phyloP scores from a whole-genome alignment of 1,284 basidiomycete species.

The Abortiporus biennis region DNA sequence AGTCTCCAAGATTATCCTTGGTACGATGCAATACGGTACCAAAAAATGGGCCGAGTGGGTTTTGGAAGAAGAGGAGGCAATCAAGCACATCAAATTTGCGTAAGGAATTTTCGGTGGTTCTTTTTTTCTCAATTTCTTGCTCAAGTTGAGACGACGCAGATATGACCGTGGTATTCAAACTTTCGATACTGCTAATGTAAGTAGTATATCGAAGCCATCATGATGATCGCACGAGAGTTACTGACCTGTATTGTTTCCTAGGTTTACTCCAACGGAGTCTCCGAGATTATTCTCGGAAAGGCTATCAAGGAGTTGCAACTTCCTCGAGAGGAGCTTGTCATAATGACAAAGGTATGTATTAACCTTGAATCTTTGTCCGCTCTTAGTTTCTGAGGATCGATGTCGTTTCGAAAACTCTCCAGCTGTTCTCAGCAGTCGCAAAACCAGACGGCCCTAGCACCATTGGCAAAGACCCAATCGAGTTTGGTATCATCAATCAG shows the following conservation, averaged over 20 bases:
- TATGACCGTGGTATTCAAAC: constrained; percentile 41
- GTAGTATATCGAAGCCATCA: neutral
- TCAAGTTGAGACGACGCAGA: constrained; percentile 1
- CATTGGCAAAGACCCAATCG: constrained; percentile 15
- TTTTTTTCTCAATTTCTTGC: neutral
- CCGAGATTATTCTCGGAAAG: constrained; percentile 51
- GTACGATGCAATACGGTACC: constrained; percentile 38
- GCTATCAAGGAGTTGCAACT: constrained; percentile 50
- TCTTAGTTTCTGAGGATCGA: no score
- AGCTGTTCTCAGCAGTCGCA: constrained; percentile 10
- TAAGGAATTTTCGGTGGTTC: constrained; percentile 15
- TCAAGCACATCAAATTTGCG: constrained; percentile 32
- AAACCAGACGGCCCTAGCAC: constrained; percentile 35
- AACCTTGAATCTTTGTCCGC: no score
- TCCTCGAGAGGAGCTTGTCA: no score
- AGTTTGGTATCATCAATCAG: constrained; percentile 31
- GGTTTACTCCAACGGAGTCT: constrained; percentile 36
- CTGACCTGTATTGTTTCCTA: constrained; percentile 9
- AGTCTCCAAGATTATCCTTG: constrained; percentile 36
- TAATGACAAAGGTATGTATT: constrained; percentile 42
- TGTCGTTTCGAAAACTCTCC: no score
- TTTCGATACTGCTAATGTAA: constrained; percentile 43
- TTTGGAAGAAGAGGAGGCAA: constrained; percentile 33
- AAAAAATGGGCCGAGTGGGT: constrained; percentile 31
- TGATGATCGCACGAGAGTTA: constrained; percentile 6